Conservation (phyloP, 495 filamentous ascomycete species). For the Penicillium desertorum region DNA sequence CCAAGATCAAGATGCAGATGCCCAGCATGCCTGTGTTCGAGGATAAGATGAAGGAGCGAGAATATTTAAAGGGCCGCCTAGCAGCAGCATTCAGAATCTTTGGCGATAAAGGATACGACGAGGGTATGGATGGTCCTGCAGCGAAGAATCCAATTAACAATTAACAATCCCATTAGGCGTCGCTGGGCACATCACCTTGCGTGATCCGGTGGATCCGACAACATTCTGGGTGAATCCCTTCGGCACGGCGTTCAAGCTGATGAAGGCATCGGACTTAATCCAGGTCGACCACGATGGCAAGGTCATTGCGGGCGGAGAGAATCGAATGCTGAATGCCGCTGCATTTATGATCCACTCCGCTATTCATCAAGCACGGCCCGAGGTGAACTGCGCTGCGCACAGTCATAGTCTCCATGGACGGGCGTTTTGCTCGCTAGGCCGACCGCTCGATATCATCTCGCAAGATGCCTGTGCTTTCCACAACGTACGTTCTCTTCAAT, state of each 20-base stretch:
- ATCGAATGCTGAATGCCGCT: slow-evolving; percentile 63
- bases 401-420: slow-evolving; percentile 70
- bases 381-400: slow-evolving; percentile 72
- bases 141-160: background rate
- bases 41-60: slow-evolving; percentile 60
- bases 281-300: slow-evolving; percentile 63
- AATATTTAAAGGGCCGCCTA: slow-evolving; percentile 64
- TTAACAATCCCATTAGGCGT: slow-evolving; percentile 36
- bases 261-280: slow-evolving; percentile 71
- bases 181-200: slow-evolving; percentile 60
- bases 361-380: slow-evolving; percentile 68
- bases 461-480: slow-evolving; percentile 72
- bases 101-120: slow-evolving; percentile 65
- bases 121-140: slow-evolving; percentile 36
- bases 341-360: slow-evolving; percentile 68
- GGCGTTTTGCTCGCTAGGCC: slow-evolving; percentile 65
- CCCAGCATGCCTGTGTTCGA: slow-evolving; percentile 55
- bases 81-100: slow-evolving; percentile 70
- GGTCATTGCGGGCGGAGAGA: slow-evolving; percentile 65
- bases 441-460: slow-evolving; percentile 67
- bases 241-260: slow-evolving; percentile 66
- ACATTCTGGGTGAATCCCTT: slow-evolving; percentile 85
- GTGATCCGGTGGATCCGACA: slow-evolving; percentile 65
- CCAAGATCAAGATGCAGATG: slow-evolving; percentile 49
- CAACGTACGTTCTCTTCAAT: slow-evolving; percentile 34